Base-by-base conservation (phyloP, 352 stramenopile genomes). In the Phytopythium ostracodes region DNA sequence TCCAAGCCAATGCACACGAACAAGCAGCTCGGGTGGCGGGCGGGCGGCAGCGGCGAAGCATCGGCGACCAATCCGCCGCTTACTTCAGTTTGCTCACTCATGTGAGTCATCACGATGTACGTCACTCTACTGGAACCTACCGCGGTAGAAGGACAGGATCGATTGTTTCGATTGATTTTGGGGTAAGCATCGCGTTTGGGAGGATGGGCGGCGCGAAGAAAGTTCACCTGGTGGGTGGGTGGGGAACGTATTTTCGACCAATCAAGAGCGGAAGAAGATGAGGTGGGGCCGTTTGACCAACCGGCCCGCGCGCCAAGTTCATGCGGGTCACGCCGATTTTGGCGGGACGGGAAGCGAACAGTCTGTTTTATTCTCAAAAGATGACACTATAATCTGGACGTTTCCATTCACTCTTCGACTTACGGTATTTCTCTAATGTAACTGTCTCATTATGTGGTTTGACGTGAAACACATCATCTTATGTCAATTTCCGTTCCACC, bases 61-160 rank as follows among this genome's bases (percentile, higher is more conserved):
- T 10, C 50, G 50, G 35, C n/a, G n/a, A n/a, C n/a, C n/a, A n/a
- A 24, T 18, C 17, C 50, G 2, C 50, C 33, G 24, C 50, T 33
- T n/a, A 47, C 31, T 5, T 44, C 52, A 6, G 29, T 57, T n/a
- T 57, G 51, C 18, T 20, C 18, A 31, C 29, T 57, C 29, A 57
- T 57, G 51, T 57, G 51, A 57, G n/a, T 17, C 29, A 25, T 7
- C 25, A 56, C 47, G 25, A 35, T 25, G 22, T 11, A 56, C 49
- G 49, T 56, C 49, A 56, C 29, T 56, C 49, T 11, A 40, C 49
- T 54, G 42, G 27, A 24, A 49, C 42, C n/a, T 24, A 49, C 42
- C 20, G 33, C 40, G 40, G 17, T 44, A 20, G 4, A 44, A 2
- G 5, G 17, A 44, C 40, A 44, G 9, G 40, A 17, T 15, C 40